Conservation (phyloP, 129 eudicot genomes). For the Ambrosia artemisiifolia region DNA sequence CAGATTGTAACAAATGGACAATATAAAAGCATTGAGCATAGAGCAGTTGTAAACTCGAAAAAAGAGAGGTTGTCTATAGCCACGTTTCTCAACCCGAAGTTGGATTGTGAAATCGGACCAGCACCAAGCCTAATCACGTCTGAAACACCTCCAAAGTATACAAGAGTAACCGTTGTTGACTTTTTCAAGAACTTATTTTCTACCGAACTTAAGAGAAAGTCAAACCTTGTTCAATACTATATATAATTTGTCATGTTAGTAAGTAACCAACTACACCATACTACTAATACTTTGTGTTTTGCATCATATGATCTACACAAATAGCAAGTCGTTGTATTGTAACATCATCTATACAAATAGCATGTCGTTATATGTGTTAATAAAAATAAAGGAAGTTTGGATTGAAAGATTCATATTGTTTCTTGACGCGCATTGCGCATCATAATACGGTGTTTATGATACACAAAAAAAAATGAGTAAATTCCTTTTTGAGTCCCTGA, state of each 20-base stretch:
- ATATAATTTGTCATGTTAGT: not conserved
- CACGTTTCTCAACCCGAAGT: not conserved
- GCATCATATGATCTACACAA: too few species aligned
- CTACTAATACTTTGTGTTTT: too few species aligned
- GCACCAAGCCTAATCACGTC: not conserved
- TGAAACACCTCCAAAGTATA: not conserved
- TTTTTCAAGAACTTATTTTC: not conserved
- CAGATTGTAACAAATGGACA: not conserved
- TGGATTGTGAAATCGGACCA: not conserved
- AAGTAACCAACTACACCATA: too few species aligned
- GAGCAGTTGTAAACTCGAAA: not conserved
- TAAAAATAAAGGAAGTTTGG: too few species aligned
- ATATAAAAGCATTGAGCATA: slow-evolving; percentile 6
- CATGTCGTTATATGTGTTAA: too few species aligned
- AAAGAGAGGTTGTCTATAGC: slow-evolving; percentile 4
- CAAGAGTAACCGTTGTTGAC: not conserved
- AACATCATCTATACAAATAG: too few species aligned
- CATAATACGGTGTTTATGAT: too few species aligned
- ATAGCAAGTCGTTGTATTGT: too few species aligned
- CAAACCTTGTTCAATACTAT: slow-evolving; percentile 6
- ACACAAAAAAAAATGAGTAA: too few species aligned
- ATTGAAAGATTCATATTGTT: too few species aligned
- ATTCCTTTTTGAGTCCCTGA: too few species aligned
- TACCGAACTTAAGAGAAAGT: not conserved
- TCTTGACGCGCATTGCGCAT: too few species aligned